A percentile compares a stretch with the other conserved stretches of the same genome.
Evolutionary conservation across 108 stramenopile species (phyloP).

Genomic region (Chaetoceros tenuissimus): DNA sequence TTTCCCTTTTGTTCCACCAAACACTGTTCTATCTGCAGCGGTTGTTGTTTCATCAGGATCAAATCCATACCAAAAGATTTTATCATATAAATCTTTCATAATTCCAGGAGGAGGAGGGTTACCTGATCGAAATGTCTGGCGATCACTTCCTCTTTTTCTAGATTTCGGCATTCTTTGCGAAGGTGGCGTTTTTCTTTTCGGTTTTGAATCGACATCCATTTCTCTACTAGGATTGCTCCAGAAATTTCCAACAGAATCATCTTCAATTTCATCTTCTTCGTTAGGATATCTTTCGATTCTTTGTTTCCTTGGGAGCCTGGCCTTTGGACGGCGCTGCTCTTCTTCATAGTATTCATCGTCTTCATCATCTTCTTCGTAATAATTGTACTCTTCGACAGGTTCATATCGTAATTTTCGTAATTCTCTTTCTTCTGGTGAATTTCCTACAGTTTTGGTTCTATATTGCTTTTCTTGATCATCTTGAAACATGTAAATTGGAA

Average conservation of each 20-base stretch:
- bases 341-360: conserved; percentile 11
- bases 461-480: too few relatives aligned
- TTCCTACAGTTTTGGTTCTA: conserved; percentile 10
- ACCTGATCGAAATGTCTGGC: conserved; percentile 45
- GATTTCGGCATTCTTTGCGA: neutral
- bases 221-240: conserved; percentile 42
- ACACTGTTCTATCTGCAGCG: conserved; percentile 63
- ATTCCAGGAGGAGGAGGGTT: conserved; percentile 40
- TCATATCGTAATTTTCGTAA: conserved; percentile 13
- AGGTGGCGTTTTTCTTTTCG: neutral
- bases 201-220: conserved; percentile 5
- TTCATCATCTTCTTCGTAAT: conserved; percentile 20
- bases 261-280: conserved; percentile 17
- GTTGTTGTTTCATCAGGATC: conserved; percentile 26
- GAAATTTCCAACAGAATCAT: conserved; percentile 20
- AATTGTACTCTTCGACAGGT: conserved; percentile 8
- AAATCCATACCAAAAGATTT: conserved; percentile 62
- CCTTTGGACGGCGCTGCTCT: neutral
- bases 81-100: conserved; percentile 59
- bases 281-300: conserved; percentile 1
- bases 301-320: neutral
- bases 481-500: too few relatives aligned
- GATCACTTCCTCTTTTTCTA: conserved; percentile 1
- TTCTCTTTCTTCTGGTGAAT: conserved; percentile 18
- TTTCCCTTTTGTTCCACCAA: conserved; percentile 78